Percentiles rank a stretch among this genome's conserved stretches.
phyloP scores from a whole-genome alignment of 2,329 filamentous ascomycete species.

The Diplodia mutila region DNA sequence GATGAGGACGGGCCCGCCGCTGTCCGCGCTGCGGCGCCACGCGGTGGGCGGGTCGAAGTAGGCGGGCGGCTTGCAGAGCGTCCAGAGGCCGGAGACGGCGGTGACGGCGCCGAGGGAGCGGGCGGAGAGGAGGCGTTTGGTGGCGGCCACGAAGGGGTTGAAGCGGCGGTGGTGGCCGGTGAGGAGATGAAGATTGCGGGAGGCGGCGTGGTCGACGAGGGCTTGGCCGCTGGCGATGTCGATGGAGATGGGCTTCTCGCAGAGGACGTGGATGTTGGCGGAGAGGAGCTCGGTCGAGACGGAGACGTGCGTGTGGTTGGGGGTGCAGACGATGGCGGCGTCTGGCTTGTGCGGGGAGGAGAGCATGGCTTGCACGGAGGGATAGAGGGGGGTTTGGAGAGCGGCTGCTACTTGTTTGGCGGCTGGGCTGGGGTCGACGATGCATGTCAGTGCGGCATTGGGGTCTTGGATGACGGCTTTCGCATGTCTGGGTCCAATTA shows the following conservation, averaged over 20 bases:
- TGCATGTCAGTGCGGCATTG: constrained; percentile 46
- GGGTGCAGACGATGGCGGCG: constrained; percentile 63
- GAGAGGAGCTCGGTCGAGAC: constrained; percentile 55
- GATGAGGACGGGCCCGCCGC: constrained; percentile 57
- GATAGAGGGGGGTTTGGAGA: constrained; percentile 46
- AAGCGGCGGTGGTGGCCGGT: constrained; percentile 65
- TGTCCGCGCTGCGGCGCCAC: constrained; percentile 55
- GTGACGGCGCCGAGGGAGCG: constrained; percentile 52
- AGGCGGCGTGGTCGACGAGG: constrained; percentile 34
- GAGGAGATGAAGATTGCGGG: constrained; percentile 48
- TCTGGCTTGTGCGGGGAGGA: constrained; percentile 48
- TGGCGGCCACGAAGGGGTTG: constrained; percentile 58
- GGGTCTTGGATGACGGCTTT: constrained; percentile 47
- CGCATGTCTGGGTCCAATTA: constrained; percentile 57
- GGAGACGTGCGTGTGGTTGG: constrained; percentile 61
- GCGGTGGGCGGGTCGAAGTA: constrained; percentile 56
- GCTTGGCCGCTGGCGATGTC: constrained; percentile 44
- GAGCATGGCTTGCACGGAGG: constrained; percentile 51
- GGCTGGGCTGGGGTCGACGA: constrained; percentile 52
- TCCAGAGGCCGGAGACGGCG: constrained; percentile 61
- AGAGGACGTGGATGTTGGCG: constrained; percentile 56
- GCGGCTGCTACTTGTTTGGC: constrained; percentile 41
- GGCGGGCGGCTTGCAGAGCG: constrained; percentile 52
- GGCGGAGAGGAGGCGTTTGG: constrained; percentile 49
- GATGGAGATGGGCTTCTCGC: constrained; percentile 61